Base-by-base conservation (phyloP, 2,329 filamentous ascomycete genomes). In the Grosmannia huntii region DNA sequence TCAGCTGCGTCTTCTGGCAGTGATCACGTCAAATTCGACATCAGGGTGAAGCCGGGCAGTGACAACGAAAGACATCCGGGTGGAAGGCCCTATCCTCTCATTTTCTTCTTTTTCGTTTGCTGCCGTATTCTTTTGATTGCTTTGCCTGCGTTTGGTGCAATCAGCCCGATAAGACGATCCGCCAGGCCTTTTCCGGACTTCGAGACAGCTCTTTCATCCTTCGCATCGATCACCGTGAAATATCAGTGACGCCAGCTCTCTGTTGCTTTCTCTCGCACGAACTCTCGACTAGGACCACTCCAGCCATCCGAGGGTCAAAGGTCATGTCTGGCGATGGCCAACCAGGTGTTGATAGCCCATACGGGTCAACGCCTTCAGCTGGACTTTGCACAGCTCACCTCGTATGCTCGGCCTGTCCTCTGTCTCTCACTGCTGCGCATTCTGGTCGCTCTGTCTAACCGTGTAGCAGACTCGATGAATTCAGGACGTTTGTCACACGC, bases 301-400 rank as follows among this genome's bases (percentile, higher is more conserved):
- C 44, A 23, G n/a, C 48, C 25, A 28, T 36, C 46, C 36, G 36
- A 16, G 36, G 25, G 36, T 14, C 49, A 25, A 31, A 48, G 53
- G 53, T 46, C 68, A 79, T 80, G 77, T 75, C 75, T 76, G 74
- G 81, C 78, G 74, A 95, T 95, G 90, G 87, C 89, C 76, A 83
- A 92, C 71, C 84, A 89, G 76, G 85, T 96, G 73, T 89, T 90
- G 77, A 86, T 96, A 70, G 90, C 90, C 80, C 91, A 95, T 76
- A 90, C 88, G 73, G 92, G 92, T 77, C 86, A 90, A 78, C 86
- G 86, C 74, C 80, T 96, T 69, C 80, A 85, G 71, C 81, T 88
- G 71, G 89, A 95, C 74, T 82, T 85, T 64, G 79, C 84, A 63
- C 82, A 84, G 69, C 87, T 92, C 72, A 78, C 81, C 65, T 87